A percentile compares a stretch with the other conserved stretches of the same genome.
phyloP scores from a whole-genome alignment of 2,329 filamentous ascomycete species.

The Xylogone sp. region DNA sequence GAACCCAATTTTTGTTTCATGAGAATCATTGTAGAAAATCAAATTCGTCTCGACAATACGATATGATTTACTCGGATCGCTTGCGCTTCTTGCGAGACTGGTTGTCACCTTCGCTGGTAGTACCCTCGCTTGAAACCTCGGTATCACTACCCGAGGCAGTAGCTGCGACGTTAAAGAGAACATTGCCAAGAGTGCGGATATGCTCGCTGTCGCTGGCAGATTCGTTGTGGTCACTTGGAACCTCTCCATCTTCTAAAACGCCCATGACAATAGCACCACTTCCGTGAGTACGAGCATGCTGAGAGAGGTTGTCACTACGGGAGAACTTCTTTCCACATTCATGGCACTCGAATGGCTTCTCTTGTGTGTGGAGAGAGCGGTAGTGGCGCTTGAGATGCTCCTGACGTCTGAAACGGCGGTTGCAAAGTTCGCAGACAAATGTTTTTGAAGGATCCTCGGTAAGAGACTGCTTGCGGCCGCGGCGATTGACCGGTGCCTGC shows the following conservation, averaged over 20 bases:
- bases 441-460: conserved; percentile 98
- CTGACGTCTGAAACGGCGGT: conserved; percentile 93
- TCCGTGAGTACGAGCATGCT: conserved; percentile 92
- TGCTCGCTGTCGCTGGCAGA: conserved; percentile 51
- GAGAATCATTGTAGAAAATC: conserved; percentile 18
- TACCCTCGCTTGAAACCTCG: conserved; percentile 53
- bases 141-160: conserved; percentile 65
- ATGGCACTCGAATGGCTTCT: conserved; percentile 96
- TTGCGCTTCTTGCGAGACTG: conserved; percentile 73
- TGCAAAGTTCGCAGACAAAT: conserved; percentile 94
- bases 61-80: conserved; percentile 53
- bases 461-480: conserved; percentile 95
- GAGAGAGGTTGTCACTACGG: conserved; percentile 92
- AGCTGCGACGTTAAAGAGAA: conserved; percentile 77
- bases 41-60: conserved; percentile 1
- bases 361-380: conserved; percentile 94
- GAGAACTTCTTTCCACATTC: conserved; percentile 99
- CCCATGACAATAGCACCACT: conserved; percentile 89
- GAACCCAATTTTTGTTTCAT: conserved; percentile 20
- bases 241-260: conserved; percentile 70
- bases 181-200: conserved; percentile 65
- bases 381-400: conserved; percentile 99
- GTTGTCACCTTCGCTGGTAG: conserved; percentile 38
- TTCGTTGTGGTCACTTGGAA: conserved; percentile 37
- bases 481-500: conserved; percentile 71